Evolutionary conservation across 2,329 filamentous ascomycete genomes (phyloP).

Genomic region (Tolypocladium cylindrosporum): DNA sequence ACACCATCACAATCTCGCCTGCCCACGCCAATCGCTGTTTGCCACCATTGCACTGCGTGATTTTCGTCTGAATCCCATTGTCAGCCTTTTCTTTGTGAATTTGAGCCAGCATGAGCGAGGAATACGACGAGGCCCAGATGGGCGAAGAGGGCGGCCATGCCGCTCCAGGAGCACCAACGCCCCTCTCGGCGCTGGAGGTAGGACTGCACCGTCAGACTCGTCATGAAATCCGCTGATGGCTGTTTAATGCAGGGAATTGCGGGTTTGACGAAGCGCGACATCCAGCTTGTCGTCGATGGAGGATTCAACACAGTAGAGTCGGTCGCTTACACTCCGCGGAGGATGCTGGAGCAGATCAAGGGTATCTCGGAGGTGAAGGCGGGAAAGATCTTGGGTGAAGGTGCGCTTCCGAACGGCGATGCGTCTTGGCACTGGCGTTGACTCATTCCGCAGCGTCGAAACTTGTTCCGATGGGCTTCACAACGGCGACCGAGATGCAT

Average conservation of each 20-base stretch:
- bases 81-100: background rate
- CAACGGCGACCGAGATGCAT: constrained; percentile 98
- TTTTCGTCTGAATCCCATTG: background rate
- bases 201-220: constrained; percentile 10
- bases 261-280: constrained; percentile 88
- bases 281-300: constrained; percentile 83
- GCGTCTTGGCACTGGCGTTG: constrained; percentile 1
- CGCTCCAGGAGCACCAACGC: constrained; percentile 88
- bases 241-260: constrained; percentile 56
- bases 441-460: constrained; percentile 61
- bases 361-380: constrained; percentile 97
- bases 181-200: constrained; percentile 78
- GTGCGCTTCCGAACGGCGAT: constrained; percentile 33
- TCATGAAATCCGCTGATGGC: constrained; percentile 5
- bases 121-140: constrained; percentile 56
- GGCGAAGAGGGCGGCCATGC: constrained; percentile 63
- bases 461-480: constrained; percentile 97
- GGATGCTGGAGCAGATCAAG: constrained; percentile 87
- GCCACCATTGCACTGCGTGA: background rate
- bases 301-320: constrained; percentile 94
- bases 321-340: constrained; percentile 80
- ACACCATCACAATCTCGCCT: constrained; percentile 8
- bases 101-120: constrained; percentile 29
- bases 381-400: constrained; percentile 80
- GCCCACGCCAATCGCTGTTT: constrained; percentile 5